phyloP scores from a whole-genome alignment of 2,329 filamentous ascomycete species.

The Trichoderma harzianum region DNA sequence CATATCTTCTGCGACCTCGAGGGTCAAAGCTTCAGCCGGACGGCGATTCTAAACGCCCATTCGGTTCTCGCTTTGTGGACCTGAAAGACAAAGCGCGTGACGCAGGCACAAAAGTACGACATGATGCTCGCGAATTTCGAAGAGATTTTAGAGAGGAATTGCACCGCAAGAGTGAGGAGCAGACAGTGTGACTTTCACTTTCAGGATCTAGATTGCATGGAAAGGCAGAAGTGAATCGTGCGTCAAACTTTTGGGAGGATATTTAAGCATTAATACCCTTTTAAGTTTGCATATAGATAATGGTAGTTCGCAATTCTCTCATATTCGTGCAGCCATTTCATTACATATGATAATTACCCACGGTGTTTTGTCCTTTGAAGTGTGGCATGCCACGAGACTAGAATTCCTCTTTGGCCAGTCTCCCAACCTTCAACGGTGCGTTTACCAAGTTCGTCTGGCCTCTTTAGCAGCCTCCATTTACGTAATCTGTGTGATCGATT shows the following conservation, averaged over 20 bases:
- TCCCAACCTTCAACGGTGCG: not conserved
- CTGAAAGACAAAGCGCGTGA: slow-evolving; percentile 5
- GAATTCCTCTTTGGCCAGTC: not conserved
- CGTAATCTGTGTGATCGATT: not conserved
- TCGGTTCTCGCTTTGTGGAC: not conserved
- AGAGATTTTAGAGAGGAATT: slow-evolving; percentile 6
- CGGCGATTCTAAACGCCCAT: not conserved
- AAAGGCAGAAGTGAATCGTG: not conserved
- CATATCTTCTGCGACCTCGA: not conserved
- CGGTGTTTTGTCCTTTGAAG: not conserved
- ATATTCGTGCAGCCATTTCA: not conserved
- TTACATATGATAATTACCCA: no score
- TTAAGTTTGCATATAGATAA: not conserved
- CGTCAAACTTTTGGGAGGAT: no score
- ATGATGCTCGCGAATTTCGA: not conserved
- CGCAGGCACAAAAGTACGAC: not conserved
- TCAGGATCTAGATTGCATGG: not conserved
- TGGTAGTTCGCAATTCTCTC: not conserved
- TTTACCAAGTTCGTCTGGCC: not conserved
- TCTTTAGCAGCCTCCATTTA: not conserved
- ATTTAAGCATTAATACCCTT: not conserved
- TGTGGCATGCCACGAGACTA: not conserved
- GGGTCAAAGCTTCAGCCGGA: not conserved
- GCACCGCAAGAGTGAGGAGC: not conserved
- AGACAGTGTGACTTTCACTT: not conserved